A percentile compares a stretch with the other conserved stretches of the same genome.
phyloP scores from a whole-genome alignment of 2,329 filamentous ascomycete genomes.

The Talaromyces funiculosus region DNA sequence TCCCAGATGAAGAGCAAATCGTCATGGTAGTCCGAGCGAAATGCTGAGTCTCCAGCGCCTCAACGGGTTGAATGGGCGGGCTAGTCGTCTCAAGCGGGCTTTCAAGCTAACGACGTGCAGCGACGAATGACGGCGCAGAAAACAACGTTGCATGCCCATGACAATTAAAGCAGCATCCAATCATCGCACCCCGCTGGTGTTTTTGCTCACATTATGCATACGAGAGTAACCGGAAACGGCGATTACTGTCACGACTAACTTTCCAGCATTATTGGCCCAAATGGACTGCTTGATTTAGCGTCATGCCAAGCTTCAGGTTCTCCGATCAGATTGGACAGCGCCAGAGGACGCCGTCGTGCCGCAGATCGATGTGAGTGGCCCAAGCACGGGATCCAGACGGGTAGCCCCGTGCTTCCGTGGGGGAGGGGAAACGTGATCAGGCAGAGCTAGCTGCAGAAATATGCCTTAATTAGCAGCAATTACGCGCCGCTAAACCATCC shows the following conservation, averaged over 20 bases:
- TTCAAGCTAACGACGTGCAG: not conserved
- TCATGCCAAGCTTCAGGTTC: slow-evolving; percentile 22
- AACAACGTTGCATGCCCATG: not conserved
- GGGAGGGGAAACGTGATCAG: slow-evolving; percentile 15
- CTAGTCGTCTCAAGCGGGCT: not conserved
- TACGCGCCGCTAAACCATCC: slow-evolving; percentile 2
- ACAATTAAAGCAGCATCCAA: not conserved
- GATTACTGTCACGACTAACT: not conserved
- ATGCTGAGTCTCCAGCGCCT: not conserved
- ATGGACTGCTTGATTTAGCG: slow-evolving; percentile 1
- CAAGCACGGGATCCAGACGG: too few relatives aligned
- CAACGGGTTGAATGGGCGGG: not conserved
- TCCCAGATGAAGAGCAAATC: not conserved
- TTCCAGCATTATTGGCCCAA: too few relatives aligned
- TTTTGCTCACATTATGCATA: not conserved
- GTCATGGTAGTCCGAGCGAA: not conserved
- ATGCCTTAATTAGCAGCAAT: slow-evolving; percentile 22
- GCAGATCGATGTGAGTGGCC: not conserved
- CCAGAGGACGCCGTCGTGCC: not conserved
- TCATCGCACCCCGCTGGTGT: too few relatives aligned
- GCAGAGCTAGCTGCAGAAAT: slow-evolving; percentile 11
- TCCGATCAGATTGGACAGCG: slow-evolving; percentile 16
- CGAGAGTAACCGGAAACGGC: not conserved
- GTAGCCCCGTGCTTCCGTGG: slow-evolving; percentile 14
- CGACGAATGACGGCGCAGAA: not conserved